Conservation (phyloP, 2,329 filamentous ascomycete species). For the Fusarium sp. region DNA sequence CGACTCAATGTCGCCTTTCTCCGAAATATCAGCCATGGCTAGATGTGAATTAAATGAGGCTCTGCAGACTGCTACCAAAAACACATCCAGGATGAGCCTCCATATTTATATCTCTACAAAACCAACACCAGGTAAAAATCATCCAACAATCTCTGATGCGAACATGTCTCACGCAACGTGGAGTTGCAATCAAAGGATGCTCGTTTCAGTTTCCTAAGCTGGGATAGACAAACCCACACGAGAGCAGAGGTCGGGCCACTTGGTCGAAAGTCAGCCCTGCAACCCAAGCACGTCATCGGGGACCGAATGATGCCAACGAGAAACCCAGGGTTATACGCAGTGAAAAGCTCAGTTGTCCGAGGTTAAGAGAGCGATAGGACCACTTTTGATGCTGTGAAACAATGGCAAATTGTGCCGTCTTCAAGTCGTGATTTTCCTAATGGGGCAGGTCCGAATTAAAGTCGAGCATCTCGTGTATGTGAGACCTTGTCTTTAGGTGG, state of each 20-base stretch:
- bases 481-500: background rate
- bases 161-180: background rate
- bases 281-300: conserved; percentile 5
- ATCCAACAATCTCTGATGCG: background rate
- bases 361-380: background rate
- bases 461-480: background rate
- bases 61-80: background rate
- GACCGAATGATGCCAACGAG: background rate
- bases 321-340: background rate
- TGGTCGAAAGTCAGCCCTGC: background rate
- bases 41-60: background rate
- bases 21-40: conserved; percentile 7
- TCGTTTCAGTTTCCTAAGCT: conserved; percentile 6
- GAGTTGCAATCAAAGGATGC: background rate
- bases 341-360: background rate
- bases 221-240: conserved; percentile 10
- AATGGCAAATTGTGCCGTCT: background rate
- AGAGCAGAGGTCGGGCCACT: background rate
- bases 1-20: background rate
- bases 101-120: conserved; percentile 1
- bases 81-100: background rate
- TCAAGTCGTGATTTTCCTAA: conserved; percentile 3
- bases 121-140: background rate
- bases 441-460: background rate
- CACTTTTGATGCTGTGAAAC: background rate